Evolutionary conservation across 805 yeast genomes (phyloP).

Genomic region (Saccharomycopsis fodiens): DNA sequence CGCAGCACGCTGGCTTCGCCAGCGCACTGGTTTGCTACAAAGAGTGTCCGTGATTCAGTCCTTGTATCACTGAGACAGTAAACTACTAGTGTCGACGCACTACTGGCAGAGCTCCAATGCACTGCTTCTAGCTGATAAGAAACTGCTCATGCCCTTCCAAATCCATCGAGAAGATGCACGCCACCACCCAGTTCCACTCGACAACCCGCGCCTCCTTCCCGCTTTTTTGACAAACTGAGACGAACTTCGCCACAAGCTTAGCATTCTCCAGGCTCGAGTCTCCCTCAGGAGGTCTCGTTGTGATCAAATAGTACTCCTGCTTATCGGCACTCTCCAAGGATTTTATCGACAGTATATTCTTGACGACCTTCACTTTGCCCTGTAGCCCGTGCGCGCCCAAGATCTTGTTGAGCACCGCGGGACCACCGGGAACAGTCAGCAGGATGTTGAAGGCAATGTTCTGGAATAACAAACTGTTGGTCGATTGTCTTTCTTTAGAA

Average conservation of each 20-base stretch:
- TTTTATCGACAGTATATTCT: conserved; percentile 22
- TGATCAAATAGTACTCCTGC: conserved; percentile 25
- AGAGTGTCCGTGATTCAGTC: too few relatives aligned
- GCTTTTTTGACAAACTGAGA: conserved; percentile 22
- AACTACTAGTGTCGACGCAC: too few relatives aligned
- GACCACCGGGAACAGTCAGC: conserved; percentile 50
- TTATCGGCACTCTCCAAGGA: conserved; percentile 21
- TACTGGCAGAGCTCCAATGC: background rate
- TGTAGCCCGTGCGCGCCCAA: conserved; percentile 52
- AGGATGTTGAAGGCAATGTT: conserved; percentile 49
- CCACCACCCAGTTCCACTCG: conserved; percentile 62
- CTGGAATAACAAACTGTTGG: conserved; percentile 32
- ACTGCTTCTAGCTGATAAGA: background rate
- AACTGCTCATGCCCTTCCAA: conserved; percentile 11
- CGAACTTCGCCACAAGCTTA: conserved; percentile 27
- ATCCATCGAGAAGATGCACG: conserved; percentile 42
- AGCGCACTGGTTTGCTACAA: too few relatives aligned
- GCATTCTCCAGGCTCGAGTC: conserved; percentile 22
- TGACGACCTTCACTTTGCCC: conserved; percentile 26
- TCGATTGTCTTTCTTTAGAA: background rate
- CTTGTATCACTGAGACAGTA: too few relatives aligned
- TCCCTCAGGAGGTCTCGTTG: conserved; percentile 27
- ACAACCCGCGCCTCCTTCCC: conserved; percentile 30
- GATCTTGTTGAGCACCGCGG: conserved; percentile 46
- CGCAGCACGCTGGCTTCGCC: too few relatives aligned